phyloP scores from a whole-genome alignment of 192 early-diverging fungal genomes.

The Diversispora eburnea region DNA sequence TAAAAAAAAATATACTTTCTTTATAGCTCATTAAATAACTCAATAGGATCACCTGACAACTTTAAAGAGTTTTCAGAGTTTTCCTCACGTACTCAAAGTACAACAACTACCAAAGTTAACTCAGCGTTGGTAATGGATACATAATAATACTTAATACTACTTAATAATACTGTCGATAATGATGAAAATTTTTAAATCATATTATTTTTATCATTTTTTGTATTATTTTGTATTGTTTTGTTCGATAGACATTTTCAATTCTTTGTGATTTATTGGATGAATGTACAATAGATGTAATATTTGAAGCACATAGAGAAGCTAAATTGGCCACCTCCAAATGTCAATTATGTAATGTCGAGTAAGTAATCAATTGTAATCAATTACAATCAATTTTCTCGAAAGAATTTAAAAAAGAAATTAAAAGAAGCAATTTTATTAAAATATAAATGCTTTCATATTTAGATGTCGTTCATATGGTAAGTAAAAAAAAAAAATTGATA shows the following conservation, averaged over 20 bases:
- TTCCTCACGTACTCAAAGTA: no score
- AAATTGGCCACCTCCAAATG: constrained; percentile 59
- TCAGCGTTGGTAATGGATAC: no score
- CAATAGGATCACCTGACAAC: no score
- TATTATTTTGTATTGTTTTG: neutral
- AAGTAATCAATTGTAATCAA: constrained; percentile 32
- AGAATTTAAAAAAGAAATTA: neutral
- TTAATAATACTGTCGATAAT: no score
- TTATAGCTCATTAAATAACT: no score
- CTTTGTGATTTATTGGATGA: constrained; percentile 73
- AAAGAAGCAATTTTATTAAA: neutral
- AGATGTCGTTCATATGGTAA: constrained; percentile 54
- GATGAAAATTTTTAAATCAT: no score
- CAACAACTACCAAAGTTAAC: no score
- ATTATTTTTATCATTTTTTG: no score
- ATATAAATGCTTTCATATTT: constrained; percentile 27
- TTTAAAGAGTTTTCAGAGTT: no score
- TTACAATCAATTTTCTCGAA: neutral
- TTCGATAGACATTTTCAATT: constrained; percentile 49
- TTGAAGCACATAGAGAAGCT: constrained; percentile 68
- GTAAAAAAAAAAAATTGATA: neutral
- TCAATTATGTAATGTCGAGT: constrained; percentile 75
- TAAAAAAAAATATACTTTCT: no score
- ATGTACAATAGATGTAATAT: constrained; percentile 65
- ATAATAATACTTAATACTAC: no score